Conservation (phyloP, 371 early-diverging fungal genomes). For the Basidiobolus heterosporus region DNA sequence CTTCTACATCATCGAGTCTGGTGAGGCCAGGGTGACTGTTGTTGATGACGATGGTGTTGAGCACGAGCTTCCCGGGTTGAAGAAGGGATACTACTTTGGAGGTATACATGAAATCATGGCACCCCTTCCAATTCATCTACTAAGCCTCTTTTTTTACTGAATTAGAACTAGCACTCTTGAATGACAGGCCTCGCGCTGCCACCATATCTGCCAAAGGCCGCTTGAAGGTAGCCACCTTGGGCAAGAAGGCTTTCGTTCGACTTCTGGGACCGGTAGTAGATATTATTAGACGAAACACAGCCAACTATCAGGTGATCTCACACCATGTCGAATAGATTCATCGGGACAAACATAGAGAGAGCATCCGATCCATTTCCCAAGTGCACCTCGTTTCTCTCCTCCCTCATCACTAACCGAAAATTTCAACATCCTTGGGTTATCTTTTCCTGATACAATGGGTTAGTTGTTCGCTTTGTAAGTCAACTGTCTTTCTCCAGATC, state of each 20-base stretch:
- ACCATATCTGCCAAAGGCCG: conserved; percentile 76
- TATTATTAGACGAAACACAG: conserved; percentile 67
- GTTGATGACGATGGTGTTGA: conserved; percentile 58
- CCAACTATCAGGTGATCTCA: background rate
- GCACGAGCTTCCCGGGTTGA: conserved; percentile 52
- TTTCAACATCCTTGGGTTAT: too few species aligned
- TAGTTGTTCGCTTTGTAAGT: too few species aligned
- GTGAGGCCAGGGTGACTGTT: conserved; percentile 66
- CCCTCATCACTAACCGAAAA: too few species aligned
- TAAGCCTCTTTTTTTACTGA: background rate
- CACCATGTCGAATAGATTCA: too few species aligned
- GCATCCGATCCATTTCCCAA: too few species aligned
- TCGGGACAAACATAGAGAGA: too few species aligned
- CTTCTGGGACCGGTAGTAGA: conserved; percentile 85
- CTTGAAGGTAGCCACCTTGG: conserved; percentile 80
- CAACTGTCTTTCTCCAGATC: too few species aligned
- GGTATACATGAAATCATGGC: conserved; percentile 25
- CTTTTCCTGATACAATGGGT: too few species aligned
- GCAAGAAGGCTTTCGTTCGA: conserved; percentile 81
- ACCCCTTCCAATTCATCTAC: background rate
- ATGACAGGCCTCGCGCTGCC: conserved; percentile 80
- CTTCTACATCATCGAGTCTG: conserved; percentile 82
- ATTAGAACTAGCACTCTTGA: conserved; percentile 76
- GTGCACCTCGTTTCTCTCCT: too few species aligned
- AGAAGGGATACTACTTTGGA: conserved; percentile 91